Base-by-base conservation (phyloP, 257 asterid species). In the Sherardia arvensis region DNA sequence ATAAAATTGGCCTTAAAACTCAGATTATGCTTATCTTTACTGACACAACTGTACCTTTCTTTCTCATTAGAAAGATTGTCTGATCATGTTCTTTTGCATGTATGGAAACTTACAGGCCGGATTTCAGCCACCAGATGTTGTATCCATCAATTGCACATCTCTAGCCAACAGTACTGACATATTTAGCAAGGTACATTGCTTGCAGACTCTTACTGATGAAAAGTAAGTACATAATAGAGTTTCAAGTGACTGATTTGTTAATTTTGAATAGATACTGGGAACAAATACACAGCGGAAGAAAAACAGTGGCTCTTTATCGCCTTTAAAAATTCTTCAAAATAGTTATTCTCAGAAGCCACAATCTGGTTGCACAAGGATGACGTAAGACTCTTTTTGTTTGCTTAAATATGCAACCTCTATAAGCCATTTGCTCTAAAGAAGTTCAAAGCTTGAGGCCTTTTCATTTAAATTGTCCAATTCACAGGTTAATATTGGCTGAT, bases 401-500 rank as follows among this genome's bases (percentile, higher is more conserved):
- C 25, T 33, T 53, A 11, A 20, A 8, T 20, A 6, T 47, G 49
- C 26, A 49, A 23, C 28, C 28, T 63, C 12, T 48, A 28, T 28
- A 10, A 29, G n/a, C 49, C 1, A 7, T 34, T 9, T 32, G 10
- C 4, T 53, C 4, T 18, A 26, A 29, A 48, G 47, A 49, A 10
- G 49, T 30, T 64, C 32, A 61, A 23, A 5, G 20, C 21, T 45
- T 36, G 61, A 53, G 49, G 14, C 27, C 12, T 62, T 56, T 62
- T 4, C 51, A 21, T 8, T 22, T 40, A 21, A 30, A 3, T 70
- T 25, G 2, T 3, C 34, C 23, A 21, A 60, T 59, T 51, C 32
- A 77, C 87, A 93, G 99, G 67, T 75, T 93, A 48, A 76, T 93
- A 70, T 64, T 93, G 65, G 97, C 84, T 71, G 99, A 93, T 62